Base-by-base conservation (phyloP, 2,329 filamentous ascomycete genomes). In the Dothistroma pini region DNA sequence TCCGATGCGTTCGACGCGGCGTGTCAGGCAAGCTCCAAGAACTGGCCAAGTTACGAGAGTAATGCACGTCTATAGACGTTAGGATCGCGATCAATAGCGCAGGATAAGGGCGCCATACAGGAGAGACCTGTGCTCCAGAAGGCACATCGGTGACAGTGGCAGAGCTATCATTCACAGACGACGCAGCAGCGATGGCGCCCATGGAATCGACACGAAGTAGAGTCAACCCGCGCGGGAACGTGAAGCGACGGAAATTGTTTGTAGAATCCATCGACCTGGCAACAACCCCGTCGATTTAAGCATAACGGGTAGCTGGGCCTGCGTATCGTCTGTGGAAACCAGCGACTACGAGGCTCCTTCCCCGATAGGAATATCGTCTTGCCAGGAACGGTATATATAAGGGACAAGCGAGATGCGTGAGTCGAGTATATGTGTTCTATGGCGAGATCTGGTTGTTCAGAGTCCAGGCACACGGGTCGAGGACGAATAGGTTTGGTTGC, bases 1-100 rank as follows among this genome's bases (percentile, higher is more conserved):
- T 22, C 54, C 54, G 22, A 62, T 41, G 21, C 62, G 53, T 50
- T 64, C 57, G 5, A 58, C 10, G 54, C 61, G 57, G 19, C 62
- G 51, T 21, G 62, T 62, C 25, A 64, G 19, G 47, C 62, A 64
- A 11, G 59, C 62, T 34, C 62, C 62, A 8, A 64, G 57, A 11
- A 64, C 38, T 19, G 62, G 59, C 16, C 62, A 35, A 10, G 62
- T 62, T 47, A 64, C 48, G 57, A 62, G 54, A n/a, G 57, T 60
- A 8, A 64, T 32, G 54, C 29, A 59, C 48, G 62, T 60, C 62
- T 64, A 19, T n/a, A 44, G n/a, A 44, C 8, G 8, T 44, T 14
- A 44, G 25, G 3, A 6, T 29, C 25, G 6, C 2, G 2, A 29
- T 6, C 25, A 29, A 29, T 29, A 6, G 25, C 25, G 6, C 25